Evolutionary conservation across 495 filamentous ascomycete genomes (phyloP).

Genomic region (Penicillium lagena): DNA sequence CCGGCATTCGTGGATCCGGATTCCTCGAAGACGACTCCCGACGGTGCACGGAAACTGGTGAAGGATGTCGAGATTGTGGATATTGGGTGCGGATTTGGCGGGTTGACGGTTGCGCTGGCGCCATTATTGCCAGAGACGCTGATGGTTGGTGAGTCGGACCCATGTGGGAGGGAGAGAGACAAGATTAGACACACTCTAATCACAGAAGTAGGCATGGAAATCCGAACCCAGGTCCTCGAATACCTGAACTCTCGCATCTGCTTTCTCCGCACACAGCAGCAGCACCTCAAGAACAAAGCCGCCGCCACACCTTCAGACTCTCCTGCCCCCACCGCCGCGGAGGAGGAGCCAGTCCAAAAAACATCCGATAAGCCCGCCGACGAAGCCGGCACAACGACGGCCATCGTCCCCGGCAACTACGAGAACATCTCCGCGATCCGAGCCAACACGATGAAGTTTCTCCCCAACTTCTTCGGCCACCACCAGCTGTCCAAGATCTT

Average conservation of each 20-base stretch:
- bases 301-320: background rate
- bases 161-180: too few species aligned
- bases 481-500: constrained; percentile 80
- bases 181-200: background rate
- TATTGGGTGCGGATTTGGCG: constrained; percentile 95
- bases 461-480: constrained; percentile 86
- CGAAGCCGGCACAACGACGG: constrained; percentile 14
- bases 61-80: constrained; percentile 87
- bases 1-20: constrained; percentile 57
- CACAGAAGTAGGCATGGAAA: constrained; percentile 64
- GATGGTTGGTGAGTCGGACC: constrained; percentile 56
- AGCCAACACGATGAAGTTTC: constrained; percentile 96
- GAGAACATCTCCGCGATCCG: constrained; percentile 83
- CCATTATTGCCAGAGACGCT: constrained; percentile 75
- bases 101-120: constrained; percentile 78
- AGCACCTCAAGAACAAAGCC: constrained; percentile 26
- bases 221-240: constrained; percentile 79
- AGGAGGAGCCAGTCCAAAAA: too few species aligned
- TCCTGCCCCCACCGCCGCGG: background rate
- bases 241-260: constrained; percentile 82
- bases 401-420: constrained; percentile 45
- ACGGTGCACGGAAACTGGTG: constrained; percentile 38
- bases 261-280: constrained; percentile 66
- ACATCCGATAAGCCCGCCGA: constrained; percentile 14
- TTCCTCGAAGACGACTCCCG: constrained; percentile 22